Evolutionary conservation across 75 land plant genomes (phyloP).

Genomic region (Sequoiadendron giganteum): DNA sequence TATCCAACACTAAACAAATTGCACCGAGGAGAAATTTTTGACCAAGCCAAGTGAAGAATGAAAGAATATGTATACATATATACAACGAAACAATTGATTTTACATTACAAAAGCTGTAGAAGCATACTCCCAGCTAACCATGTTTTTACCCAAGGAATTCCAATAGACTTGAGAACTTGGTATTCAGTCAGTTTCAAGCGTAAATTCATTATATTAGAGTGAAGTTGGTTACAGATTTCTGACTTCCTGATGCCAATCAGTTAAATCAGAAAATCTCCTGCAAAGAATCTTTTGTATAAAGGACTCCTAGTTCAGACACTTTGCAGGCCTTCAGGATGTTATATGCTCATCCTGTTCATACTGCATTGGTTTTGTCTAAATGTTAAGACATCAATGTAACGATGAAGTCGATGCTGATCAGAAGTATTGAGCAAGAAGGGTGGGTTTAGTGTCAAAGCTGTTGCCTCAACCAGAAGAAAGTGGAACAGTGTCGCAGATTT

Average conservation of each 20-base stretch:
- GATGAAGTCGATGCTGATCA: slow-evolving; percentile 70
- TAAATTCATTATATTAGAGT: neutral
- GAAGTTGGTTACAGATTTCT: neutral
- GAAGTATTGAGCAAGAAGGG: slow-evolving; percentile 65
- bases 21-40: neutral
- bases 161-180: neutral
- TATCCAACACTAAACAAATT: neutral
- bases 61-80: slow-evolving; percentile 8
- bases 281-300: neutral
- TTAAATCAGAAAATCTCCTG: neutral
- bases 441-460: slow-evolving; percentile 66
- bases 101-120: neutral
- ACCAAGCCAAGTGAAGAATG: neutral
- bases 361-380: slow-evolving; percentile 60
- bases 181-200: neutral
- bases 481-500: slow-evolving; percentile 70
- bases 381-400: slow-evolving; percentile 65
- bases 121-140: neutral
- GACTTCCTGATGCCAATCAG: neutral
- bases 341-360: slow-evolving; percentile 39
- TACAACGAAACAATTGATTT: neutral
- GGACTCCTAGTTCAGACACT: slow-evolving; percentile 1
- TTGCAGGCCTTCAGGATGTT: slow-evolving; percentile 31
- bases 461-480: slow-evolving; percentile 89
- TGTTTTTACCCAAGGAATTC: neutral